Percentiles rank a stretch among this genome's conserved stretches.
Evolutionary conservation across 202 grass and related monocot species (phyloP).

Genomic region (Setaria italica): DNA sequence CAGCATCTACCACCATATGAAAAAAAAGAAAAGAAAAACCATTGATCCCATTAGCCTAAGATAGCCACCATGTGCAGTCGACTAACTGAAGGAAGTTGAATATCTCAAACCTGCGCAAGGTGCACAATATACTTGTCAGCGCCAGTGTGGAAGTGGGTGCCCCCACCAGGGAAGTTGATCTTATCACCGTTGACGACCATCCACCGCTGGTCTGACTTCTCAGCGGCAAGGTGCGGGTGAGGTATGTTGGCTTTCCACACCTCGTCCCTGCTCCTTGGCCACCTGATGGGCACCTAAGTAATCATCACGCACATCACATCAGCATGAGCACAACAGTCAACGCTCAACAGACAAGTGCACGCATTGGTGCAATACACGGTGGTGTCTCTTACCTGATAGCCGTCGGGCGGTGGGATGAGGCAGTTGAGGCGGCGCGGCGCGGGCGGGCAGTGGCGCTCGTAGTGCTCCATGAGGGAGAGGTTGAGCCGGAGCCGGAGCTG

Average conservation of each 20-base stretch:
- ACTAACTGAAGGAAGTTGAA: not conserved
- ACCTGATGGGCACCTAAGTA: constrained; percentile 66
- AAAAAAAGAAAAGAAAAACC: not conserved
- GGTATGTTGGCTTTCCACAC: constrained; percentile 83
- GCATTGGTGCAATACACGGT: not conserved
- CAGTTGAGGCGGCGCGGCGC: constrained; percentile 64
- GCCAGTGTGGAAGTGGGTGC: constrained; percentile 74
- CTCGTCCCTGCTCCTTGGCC: constrained; percentile 72
- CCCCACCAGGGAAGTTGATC: constrained; percentile 83
- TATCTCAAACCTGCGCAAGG: constrained; percentile 59
- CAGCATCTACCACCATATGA: constrained; percentile 55
- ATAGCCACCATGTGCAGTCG: not conserved
- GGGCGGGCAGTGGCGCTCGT: constrained; percentile 80
- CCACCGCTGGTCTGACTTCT: constrained; percentile 87
- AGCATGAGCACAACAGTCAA: not conserved
- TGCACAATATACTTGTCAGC: constrained; percentile 79
- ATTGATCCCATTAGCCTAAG: constrained; percentile 15
- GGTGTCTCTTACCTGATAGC: constrained; percentile 58
- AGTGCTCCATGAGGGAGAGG: constrained; percentile 82
- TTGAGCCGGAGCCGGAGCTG: constrained; percentile 69
- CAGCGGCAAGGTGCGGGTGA: constrained; percentile 66
- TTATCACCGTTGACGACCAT: constrained; percentile 76
- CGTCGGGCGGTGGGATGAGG: constrained; percentile 71
- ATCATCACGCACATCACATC: not conserved
- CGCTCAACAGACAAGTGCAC: not conserved